These are phyloP conservation scores for Starmera amethionina DNA, from an alignment of 805 yeast species.

Conservation along the genomic window DNA sequence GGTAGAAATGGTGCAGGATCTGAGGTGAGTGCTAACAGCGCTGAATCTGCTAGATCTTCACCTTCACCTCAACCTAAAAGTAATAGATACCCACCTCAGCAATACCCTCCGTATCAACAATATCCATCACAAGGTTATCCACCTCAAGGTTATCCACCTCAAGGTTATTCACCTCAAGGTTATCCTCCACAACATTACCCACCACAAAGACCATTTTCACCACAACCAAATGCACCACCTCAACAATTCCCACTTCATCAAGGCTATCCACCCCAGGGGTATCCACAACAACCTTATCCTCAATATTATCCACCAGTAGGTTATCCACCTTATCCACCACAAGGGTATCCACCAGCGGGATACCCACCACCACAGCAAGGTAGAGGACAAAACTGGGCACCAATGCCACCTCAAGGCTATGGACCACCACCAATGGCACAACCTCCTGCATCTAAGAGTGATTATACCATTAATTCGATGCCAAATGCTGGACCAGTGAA, in stretches of 20 bases:
- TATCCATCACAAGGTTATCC: neutral
- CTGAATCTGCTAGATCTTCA: neutral
- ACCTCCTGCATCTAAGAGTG: slow-evolving; percentile 25
- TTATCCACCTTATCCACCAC: slow-evolving; percentile 10
- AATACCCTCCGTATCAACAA: neutral
- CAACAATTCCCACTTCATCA: slow-evolving; percentile 5
- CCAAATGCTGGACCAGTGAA: slow-evolving; percentile 37
- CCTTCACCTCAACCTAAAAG: neutral
- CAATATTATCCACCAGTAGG: slow-evolving; percentile 5
- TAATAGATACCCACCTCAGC: neutral
- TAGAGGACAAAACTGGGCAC: slow-evolving; percentile 7
- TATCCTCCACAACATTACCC: slow-evolving; percentile 3
- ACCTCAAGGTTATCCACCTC: neutral
- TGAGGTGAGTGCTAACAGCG: too few relatives aligned
- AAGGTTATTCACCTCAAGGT: neutral
- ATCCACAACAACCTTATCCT: slow-evolving; percentile 10
- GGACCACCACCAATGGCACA: slow-evolving; percentile 6
- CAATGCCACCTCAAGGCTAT: slow-evolving; percentile 4
- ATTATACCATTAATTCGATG: slow-evolving; percentile 30
- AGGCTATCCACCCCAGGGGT: slow-evolving; percentile 12
- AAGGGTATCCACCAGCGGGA: slow-evolving; percentile 17
- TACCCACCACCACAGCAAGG: slow-evolving; percentile 7
- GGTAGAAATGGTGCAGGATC: too few relatives aligned
- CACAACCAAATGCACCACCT: slow-evolving; percentile 2
- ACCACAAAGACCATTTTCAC: slow-evolving; percentile 2